Evolutionary conservation across 208 protist species (phyloP).

Genomic region (Tritrichomonas musculus): DNA sequence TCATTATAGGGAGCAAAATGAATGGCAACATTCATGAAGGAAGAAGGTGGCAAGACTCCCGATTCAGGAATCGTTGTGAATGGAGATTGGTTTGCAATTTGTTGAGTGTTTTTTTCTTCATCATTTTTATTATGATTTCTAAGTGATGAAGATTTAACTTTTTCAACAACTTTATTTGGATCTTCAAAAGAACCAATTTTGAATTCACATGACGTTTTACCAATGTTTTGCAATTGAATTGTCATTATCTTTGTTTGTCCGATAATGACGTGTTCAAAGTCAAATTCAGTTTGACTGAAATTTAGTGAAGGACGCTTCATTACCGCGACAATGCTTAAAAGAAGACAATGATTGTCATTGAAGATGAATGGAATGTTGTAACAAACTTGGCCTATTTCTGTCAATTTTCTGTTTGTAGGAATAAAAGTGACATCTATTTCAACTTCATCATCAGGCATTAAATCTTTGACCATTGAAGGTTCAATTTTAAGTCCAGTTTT

Average conservation of each 20-base stretch:
- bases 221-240: constrained; percentile 2
- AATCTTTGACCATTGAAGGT: background rate
- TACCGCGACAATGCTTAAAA: background rate
- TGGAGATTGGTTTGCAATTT: background rate
- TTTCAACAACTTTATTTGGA: background rate
- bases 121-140: background rate
- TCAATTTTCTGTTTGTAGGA: background rate
- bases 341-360: background rate
- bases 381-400: background rate
- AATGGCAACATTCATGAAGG: constrained; percentile 25
- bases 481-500: background rate
- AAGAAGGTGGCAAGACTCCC: background rate
- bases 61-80: background rate
- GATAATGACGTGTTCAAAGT: background rate
- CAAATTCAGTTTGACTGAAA: background rate
- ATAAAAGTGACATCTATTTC: background rate
- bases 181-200: background rate
- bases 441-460: background rate
- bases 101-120: background rate
- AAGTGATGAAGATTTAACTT: background rate
- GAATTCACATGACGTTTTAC: background rate
- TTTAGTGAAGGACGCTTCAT: background rate
- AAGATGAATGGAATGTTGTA: background rate
- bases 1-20: background rate
- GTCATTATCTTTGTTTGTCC: constrained; percentile 21